Evolutionary conservation across 345 rosid species (phyloP).

Genomic region (Populus pruinosa): DNA sequence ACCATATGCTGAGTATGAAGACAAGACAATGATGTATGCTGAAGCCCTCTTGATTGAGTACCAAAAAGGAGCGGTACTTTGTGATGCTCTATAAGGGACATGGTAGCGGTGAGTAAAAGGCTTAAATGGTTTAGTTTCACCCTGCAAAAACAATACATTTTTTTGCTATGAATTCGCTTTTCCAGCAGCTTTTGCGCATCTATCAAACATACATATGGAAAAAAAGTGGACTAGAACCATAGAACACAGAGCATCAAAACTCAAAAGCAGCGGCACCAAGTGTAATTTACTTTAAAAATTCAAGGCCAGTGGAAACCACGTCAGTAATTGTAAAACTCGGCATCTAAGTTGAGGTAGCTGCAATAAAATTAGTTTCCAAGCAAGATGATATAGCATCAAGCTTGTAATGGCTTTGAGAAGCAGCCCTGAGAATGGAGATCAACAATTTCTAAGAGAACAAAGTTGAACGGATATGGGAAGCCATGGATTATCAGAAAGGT

Average conservation of each 20-base stretch:
- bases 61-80: slow-evolving; percentile 77
- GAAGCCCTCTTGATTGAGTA: slow-evolving; percentile 95
- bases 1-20: slow-evolving; percentile 93
- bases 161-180: background rate
- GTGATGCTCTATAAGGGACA: slow-evolving; percentile 63
- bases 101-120: slow-evolving; percentile 68
- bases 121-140: slow-evolving; percentile 78
- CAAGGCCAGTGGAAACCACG: no score
- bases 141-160: slow-evolving; percentile 43
- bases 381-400: background rate
- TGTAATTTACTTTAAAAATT: background rate
- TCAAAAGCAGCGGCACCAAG: background rate
- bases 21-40: slow-evolving; percentile 68
- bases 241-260: background rate
- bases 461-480: background rate
- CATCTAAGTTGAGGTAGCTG: background rate
- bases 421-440: background rate
- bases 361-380: background rate
- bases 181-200: background rate
- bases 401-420: background rate
- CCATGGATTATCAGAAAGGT: background rate
- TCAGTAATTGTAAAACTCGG: no score
- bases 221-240: background rate
- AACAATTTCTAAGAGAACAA: background rate
- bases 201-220: background rate